Evolutionary conservation across 176 grass and related monocot species (phyloP).

Genomic region (Paspalum notatum): DNA sequence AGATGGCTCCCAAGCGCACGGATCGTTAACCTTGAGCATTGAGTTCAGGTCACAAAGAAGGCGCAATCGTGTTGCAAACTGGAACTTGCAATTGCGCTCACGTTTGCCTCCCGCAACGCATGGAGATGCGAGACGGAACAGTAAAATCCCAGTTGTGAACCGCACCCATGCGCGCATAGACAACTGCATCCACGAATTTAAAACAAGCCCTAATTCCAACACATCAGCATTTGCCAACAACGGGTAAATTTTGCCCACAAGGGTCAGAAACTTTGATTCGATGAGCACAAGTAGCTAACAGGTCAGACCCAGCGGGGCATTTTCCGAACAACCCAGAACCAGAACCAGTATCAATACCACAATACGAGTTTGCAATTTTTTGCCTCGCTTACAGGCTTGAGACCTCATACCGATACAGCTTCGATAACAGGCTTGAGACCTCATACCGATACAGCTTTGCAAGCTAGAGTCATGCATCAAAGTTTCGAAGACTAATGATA

Average conservation of each 20-base stretch:
- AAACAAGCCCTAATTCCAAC: not conserved
- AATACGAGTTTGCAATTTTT: slow-evolving; percentile 31
- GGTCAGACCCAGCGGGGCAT: not conserved
- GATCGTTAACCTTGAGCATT: no score
- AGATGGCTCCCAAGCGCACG: no score
- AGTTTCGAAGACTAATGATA: slow-evolving; percentile 38
- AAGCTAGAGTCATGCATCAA: slow-evolving; percentile 42
- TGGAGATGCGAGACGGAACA: no score
- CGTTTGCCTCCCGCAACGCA: no score
- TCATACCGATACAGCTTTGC: slow-evolving; percentile 20
- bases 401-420: slow-evolving; percentile 30
- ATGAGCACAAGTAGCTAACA: not conserved
- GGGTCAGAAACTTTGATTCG: not conserved
- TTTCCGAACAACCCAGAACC: not conserved
- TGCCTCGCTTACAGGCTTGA: slow-evolving; percentile 50
- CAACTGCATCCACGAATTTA: not conserved
- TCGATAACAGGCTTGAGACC: slow-evolving; percentile 46
- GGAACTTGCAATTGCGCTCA: no score
- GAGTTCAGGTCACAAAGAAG: no score
- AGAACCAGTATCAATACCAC: slow-evolving; percentile 31
- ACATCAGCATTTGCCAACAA: not conserved
- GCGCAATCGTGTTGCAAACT: no score
- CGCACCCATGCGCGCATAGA: not conserved
- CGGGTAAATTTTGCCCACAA: not conserved
- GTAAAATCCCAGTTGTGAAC: not conserved